These are phyloP conservation scores for Cladorrhinum samala DNA, from an alignment of 495 filamentous ascomycete species.

Conservation along the genomic window DNA sequence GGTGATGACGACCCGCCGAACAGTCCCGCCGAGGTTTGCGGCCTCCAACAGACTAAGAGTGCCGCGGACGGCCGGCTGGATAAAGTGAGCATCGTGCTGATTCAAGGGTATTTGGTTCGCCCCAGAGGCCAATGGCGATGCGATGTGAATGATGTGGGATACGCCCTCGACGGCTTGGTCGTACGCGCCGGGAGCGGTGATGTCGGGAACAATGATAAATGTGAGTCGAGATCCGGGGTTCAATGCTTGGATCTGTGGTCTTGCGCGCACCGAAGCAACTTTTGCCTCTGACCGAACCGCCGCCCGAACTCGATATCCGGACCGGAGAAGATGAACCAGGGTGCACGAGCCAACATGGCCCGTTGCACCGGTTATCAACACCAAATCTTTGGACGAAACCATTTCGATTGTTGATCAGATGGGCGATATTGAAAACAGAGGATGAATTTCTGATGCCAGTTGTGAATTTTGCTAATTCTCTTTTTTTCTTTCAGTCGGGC, in stretches of 20 bases:
- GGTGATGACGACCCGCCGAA: conserved; percentile 59
- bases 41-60: conserved; percentile 68
- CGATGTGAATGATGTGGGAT: conserved; percentile 47
- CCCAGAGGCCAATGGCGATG: conserved; percentile 49
- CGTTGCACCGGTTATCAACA: conserved; percentile 46
- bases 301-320: conserved; percentile 40
- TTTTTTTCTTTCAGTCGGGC: neutral
- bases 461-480: neutral
- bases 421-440: too few species aligned
- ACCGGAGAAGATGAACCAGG: conserved; percentile 30
- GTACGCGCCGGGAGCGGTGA: conserved; percentile 38
- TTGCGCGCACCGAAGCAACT: conserved; percentile 19
- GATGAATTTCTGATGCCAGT: too few species aligned
- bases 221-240: conserved; percentile 27
- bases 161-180: conserved; percentile 41
- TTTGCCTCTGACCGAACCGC: conserved; percentile 39
- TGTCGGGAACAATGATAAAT: conserved; percentile 44
- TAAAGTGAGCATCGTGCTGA: conserved; percentile 53
- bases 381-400: conserved; percentile 14
- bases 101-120: conserved; percentile 32
- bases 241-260: conserved; percentile 24
- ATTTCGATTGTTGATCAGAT: too few species aligned
- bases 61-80: conserved; percentile 67
- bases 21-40: conserved; percentile 50
- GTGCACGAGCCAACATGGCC: conserved; percentile 41